phyloP scores from a whole-genome alignment of 139 green algal genomes.

The Closterium sp. region DNA sequence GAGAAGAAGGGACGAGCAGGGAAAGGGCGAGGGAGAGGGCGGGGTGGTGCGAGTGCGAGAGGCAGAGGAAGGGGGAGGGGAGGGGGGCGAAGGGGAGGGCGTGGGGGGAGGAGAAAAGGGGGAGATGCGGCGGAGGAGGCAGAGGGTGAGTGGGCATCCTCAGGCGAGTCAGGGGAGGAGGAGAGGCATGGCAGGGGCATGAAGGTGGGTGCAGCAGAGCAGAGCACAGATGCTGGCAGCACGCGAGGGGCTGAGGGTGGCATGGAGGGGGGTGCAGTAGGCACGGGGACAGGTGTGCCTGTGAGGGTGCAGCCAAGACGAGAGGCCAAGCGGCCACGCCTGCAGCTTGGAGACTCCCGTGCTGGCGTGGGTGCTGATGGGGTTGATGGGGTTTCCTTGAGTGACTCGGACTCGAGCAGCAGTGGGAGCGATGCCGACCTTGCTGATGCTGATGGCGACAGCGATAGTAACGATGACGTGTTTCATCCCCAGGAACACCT shows the following conservation, averaged over 20 bases:
- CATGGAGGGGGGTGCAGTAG: no score
- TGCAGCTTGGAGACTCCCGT: neutral
- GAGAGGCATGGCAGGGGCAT: neutral
- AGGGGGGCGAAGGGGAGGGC: conserved; percentile 1
- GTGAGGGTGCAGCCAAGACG: neutral
- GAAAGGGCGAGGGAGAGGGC: conserved; percentile 2
- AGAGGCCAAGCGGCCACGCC: neutral
- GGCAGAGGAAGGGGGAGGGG: neutral
- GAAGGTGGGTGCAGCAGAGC: no score
- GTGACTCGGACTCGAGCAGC: neutral
- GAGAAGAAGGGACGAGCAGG: neutral
- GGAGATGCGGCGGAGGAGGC: neutral
- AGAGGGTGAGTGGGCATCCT: neutral
- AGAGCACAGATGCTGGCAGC: neutral
- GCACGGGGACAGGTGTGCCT: neutral
- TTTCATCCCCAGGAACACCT: neutral
- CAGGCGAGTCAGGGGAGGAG: neutral
- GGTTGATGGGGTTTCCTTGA: neutral
- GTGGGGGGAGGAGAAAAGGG: neutral
- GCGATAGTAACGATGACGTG: neutral
- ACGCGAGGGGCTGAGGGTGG: neutral
- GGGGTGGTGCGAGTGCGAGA: neutral
- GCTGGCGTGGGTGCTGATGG: neutral
- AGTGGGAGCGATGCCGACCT: neutral
- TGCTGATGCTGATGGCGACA: neutral